Percentiles rank a stretch among this genome's conserved stretches.
Conservation (phyloP, 805 yeast genomes). For the Pichia nakasei region DNA sequence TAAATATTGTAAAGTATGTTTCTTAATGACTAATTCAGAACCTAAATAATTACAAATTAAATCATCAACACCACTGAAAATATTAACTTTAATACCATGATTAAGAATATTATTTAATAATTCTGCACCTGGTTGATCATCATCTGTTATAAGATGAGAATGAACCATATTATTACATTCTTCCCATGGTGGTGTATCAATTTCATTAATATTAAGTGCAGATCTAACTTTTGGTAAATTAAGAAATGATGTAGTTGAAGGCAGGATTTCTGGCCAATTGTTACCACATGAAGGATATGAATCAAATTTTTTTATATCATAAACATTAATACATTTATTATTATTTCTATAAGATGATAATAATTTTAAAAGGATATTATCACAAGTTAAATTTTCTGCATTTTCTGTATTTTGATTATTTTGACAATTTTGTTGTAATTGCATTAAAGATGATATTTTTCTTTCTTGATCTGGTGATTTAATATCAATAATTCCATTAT, state of each 20-base stretch:
- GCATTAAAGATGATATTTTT: constrained; percentile 32
- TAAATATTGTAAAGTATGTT: constrained; percentile 27
- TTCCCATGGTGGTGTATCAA: constrained; percentile 52
- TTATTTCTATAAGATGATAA: constrained; percentile 18
- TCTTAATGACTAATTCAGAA: constrained; percentile 53
- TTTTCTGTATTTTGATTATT: constrained; percentile 32
- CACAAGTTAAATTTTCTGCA: constrained; percentile 25
- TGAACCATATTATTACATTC: constrained; percentile 70
- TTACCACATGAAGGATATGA: constrained; percentile 80
- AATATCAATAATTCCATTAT: constrained; percentile 44
- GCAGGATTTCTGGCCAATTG: constrained; percentile 78
- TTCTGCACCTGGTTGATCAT: constrained; percentile 40
- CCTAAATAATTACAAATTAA: constrained; percentile 81
- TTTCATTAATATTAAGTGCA: constrained; percentile 40
- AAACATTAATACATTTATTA: constrained; percentile 66
- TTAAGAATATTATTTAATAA: constrained; percentile 59
- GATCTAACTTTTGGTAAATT: constrained; percentile 34
- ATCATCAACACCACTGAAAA: constrained; percentile 86
- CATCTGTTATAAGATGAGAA: constrained; percentile 37
- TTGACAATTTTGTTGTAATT: constrained; percentile 54
- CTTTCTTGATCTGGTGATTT: constrained; percentile 22
- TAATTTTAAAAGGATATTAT: constrained; percentile 32
- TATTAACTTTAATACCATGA: constrained; percentile 45
- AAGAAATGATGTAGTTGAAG: constrained; percentile 42
- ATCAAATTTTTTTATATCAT: constrained; percentile 66